Percentiles rank a stretch among this genome's conserved stretches.
Conservation (phyloP, 768 basidiomycete genomes). For the Russula virescens region DNA sequence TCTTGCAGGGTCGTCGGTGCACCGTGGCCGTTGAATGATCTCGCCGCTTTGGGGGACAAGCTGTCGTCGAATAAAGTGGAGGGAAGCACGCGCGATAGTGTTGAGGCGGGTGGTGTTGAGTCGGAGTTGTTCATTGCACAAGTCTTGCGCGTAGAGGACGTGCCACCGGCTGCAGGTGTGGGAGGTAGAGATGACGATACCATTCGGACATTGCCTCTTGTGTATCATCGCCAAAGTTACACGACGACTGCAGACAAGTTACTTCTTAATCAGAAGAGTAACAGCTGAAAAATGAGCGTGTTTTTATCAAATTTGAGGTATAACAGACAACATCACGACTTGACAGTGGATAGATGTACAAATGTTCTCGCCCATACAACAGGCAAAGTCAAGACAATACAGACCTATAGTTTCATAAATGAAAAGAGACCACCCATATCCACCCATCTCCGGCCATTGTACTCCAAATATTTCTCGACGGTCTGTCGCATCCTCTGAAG, state of each 20-base stretch:
- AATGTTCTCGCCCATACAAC: neutral
- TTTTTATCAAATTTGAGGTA: neutral
- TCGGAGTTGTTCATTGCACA: constrained; percentile 79
- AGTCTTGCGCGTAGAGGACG: constrained; percentile 59
- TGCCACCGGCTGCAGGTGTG: constrained; percentile 25
- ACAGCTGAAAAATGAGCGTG: constrained; percentile 14
- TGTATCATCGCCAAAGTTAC: constrained; percentile 60
- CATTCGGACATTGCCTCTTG: constrained; percentile 44
- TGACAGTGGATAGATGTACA: constrained; percentile 15
- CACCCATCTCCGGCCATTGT: constrained; percentile 88
- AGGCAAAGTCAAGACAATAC: neutral
- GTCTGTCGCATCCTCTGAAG: constrained; percentile 49
- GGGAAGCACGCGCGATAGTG: constrained; percentile 4
- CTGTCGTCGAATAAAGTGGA: constrained; percentile 19
- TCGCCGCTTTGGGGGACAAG: constrained; percentile 35
- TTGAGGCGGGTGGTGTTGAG: constrained; percentile 30
- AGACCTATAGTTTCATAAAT: constrained; percentile 57
- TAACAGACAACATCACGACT: neutral
- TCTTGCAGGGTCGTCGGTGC: constrained; percentile 61
- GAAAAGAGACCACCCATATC: constrained; percentile 75
- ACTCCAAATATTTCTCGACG: constrained; percentile 76
- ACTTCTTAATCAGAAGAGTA: constrained; percentile 1
- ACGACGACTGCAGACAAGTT: constrained; percentile 40
- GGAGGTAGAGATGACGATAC: constrained; percentile 21
- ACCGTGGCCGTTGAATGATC: constrained; percentile 56